Conservation (phyloP, 1,284 basidiomycete species). For the Gomphus bonarii region DNA sequence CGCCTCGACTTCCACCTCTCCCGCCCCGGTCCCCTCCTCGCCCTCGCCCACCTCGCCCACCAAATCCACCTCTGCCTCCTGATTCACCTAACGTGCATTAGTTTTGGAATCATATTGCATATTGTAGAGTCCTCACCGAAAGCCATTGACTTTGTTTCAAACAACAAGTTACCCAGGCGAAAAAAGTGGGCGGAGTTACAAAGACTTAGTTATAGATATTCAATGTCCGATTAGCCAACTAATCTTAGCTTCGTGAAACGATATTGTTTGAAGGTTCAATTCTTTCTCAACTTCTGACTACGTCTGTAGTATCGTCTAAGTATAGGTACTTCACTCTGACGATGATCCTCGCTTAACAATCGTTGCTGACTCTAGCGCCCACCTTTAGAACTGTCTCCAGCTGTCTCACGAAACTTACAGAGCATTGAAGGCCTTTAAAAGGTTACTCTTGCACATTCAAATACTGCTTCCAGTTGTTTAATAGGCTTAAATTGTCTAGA, state of each 20-base stretch:
- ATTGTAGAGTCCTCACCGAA: constrained; percentile 1
- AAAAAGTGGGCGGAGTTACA: constrained; percentile 9
- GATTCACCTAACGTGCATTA: constrained; percentile 28
- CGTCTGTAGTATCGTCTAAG: not conserved
- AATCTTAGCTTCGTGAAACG: not conserved
- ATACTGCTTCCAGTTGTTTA: not conserved
- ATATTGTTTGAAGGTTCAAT: not conserved
- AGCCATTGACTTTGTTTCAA: not conserved
- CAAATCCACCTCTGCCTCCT: constrained; percentile 32
- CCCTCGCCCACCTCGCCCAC: constrained; percentile 19
- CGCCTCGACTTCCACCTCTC: constrained; percentile 23
- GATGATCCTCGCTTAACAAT: not conserved
- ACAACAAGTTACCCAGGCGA: not conserved
- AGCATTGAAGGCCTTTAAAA: not conserved
- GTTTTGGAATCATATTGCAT: not conserved
- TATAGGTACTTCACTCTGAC: not conserved
- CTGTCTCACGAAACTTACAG: not conserved
- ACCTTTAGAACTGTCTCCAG: not conserved
- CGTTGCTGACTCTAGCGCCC: not conserved
- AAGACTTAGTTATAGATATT: not conserved
- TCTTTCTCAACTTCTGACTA: not conserved
- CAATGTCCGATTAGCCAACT: not conserved
- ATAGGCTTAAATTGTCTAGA: not conserved
- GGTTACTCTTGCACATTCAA: not conserved
- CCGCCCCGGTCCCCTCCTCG: constrained; percentile 27